Conservation (phyloP, 257 asterid genomes). For the Lycium ferocissimum region DNA sequence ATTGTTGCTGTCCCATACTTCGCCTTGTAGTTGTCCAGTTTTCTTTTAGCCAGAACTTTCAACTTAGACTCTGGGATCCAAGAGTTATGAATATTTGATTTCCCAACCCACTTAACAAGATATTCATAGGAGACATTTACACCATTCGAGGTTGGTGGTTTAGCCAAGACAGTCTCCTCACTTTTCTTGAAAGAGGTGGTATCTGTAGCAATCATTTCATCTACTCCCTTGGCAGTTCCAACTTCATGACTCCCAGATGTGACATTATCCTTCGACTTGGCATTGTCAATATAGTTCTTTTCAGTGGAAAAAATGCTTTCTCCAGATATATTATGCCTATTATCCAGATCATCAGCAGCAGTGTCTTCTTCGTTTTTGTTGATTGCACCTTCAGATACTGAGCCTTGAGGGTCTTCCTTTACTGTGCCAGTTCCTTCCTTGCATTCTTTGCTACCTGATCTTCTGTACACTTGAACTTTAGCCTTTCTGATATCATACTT, state of each 20-base stretch:
- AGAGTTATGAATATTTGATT: constrained; percentile 85
- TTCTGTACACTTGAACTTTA: constrained; percentile 65
- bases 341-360: constrained; percentile 39
- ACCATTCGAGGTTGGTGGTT: constrained; percentile 44
- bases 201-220: constrained; percentile 38
- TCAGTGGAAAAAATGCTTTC: constrained; percentile 35
- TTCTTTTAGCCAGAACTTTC: constrained; percentile 82
- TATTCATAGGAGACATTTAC: constrained; percentile 62
- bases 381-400: constrained; percentile 44
- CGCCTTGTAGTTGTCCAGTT: constrained; percentile 88
- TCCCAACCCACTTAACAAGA: constrained; percentile 95
- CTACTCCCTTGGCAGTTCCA: constrained; percentile 51
- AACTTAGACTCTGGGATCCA: constrained; percentile 90
- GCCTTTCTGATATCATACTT: constrained; percentile 48
- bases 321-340: constrained; percentile 38
- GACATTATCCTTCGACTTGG: constrained; percentile 38
- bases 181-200: constrained; percentile 46
- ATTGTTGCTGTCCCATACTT: constrained; percentile 80
- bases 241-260: constrained; percentile 45
- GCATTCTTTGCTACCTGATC: constrained; percentile 63
- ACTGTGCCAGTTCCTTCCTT: constrained; percentile 52
- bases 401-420: constrained; percentile 42
- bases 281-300: constrained; percentile 33
- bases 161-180: constrained; percentile 45
- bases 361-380: constrained; percentile 43